phyloP scores from a whole-genome alignment of 768 basidiomycete genomes.

The Lactarius quietus region DNA sequence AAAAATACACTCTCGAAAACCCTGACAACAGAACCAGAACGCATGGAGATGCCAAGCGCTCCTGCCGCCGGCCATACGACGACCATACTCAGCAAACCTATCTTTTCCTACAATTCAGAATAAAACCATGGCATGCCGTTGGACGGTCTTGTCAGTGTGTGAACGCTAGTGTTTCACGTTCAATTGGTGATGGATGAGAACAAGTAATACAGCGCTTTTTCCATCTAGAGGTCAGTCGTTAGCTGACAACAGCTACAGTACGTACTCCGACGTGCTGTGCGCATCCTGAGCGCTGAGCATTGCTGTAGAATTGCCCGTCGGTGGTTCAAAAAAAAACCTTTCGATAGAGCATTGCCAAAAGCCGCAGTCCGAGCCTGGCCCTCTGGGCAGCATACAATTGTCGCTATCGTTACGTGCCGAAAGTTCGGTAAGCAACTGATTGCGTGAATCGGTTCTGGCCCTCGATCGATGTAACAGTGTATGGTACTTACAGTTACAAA shows the following conservation, averaged over 20 bases:
- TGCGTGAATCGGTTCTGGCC: not conserved
- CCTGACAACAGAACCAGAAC: no score
- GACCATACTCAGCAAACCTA: not conserved
- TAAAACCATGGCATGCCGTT: not conserved
- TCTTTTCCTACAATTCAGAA: not conserved
- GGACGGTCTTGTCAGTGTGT: not conserved
- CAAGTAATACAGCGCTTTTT: not conserved
- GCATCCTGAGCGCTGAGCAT: not conserved
- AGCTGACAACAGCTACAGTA: no score
- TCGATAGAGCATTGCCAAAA: not conserved
- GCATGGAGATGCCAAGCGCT: not conserved
- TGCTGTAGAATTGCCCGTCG: not conserved
- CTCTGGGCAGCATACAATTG: not conserved
- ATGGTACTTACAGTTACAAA: no score
- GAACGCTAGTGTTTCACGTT: not conserved
- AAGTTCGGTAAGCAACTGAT: not conserved
- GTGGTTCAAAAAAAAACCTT: no score
- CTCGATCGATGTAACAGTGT: not conserved
- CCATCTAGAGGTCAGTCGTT: not conserved
- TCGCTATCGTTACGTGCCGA: not conserved
- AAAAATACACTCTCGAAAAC: not conserved
- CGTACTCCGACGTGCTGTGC: not conserved
- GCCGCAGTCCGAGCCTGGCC: not conserved
- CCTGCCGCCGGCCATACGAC: not conserved
- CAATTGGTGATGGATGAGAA: not conserved